Base-by-base conservation (phyloP, 495 filamentous ascomycete genomes). In the Aspergillus saccharolyticus region DNA sequence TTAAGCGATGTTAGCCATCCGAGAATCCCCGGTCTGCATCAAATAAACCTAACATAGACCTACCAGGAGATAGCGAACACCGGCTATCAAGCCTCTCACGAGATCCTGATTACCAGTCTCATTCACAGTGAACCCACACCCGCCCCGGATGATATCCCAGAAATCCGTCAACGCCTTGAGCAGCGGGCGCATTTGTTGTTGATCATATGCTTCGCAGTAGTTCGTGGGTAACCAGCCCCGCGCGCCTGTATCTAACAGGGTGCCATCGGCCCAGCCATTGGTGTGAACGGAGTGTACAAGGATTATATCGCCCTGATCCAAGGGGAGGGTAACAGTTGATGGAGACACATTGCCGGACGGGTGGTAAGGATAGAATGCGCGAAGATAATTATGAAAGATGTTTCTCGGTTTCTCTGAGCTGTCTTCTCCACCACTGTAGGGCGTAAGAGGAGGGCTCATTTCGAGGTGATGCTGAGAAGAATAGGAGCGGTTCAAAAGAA, bases 181-280 rank as follows among this genome's bases (percentile, higher is more conserved):
- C 28, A 97, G 80, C 56, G 83, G 88, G 56, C 86, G 84, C 80
- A 97, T 93, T 51, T 89, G 84, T 19, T 90, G 78, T 47, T 90
- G 87, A 59, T 96, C 89, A 69, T 96, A 99, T 12, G 89, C 82
- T 68, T 96, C 90, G 76, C 95, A 99, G 69, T 97, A 97, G 70
- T 99, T 99, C 3, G 95, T 97, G 25, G 95, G 95, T 56, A 99
- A 76, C 95, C 95, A 99, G 55, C 95, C 95, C 63, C 95, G 83
- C 55, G 87, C 87, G 17, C 93, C 94, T 14, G 90, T 88, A 53
- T 88, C 81, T 53, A 99, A 73, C 45, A 96, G 78, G n/a, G 95
- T 99, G 43, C 95, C 95, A 71, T 99, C 95, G 43, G 94, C 95
- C 95, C 95, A 99, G 64, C 95, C 95, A 76, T 96, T 99, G 50